Base-by-base conservation (phyloP, 345 rosid genomes). In the Lagerstroemia speciosa region DNA sequence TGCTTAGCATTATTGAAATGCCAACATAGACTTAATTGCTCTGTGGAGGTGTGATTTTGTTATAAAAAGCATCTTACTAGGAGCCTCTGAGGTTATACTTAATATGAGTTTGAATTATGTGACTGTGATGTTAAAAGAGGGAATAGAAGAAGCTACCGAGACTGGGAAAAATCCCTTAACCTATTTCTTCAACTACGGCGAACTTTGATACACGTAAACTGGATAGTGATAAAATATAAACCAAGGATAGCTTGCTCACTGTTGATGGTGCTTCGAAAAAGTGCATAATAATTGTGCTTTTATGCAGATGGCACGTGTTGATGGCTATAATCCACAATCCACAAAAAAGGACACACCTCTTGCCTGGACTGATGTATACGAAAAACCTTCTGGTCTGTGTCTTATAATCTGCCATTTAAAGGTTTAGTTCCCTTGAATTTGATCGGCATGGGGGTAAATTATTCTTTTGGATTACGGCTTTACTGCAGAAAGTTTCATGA, bases 331-430 rank as follows among this genome's bases (percentile, higher is more conserved):
- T 76, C 82, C 76, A 57, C 89, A 78, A 57, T 84, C 72, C 72
- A 53, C 64, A 27, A 75, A 76, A 75, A 91, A 82, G 76, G 98
- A 89, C 69, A 34, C 64, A 11, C 78, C 83, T 76, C 84, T 88
- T 67, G 52, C 84, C 69, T 91, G 96, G 99, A 79, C 97, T 67
- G 79, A 89, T 80, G 91, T 83, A 26, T 78, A 70, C 69, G 88
- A 82, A 72, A 78, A 81, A 64, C 84, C 82, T 30, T 73, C 72
- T 17, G 67, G 61, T 34, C 62, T 77, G 34, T 72, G 76, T 66
- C 19, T 48, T 26, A 71, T 78, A 55, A 40, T 76, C 69, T 93
- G 94, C 87, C 29, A 57, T 69, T 33, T 66, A 32, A 53, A 20
- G 15, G 29, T 38, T 11, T 58, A 27, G 19, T 58, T 58, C 32